phyloP scores from a whole-genome alignment of 768 basidiomycete species.

The Boletus rubropictus region DNA sequence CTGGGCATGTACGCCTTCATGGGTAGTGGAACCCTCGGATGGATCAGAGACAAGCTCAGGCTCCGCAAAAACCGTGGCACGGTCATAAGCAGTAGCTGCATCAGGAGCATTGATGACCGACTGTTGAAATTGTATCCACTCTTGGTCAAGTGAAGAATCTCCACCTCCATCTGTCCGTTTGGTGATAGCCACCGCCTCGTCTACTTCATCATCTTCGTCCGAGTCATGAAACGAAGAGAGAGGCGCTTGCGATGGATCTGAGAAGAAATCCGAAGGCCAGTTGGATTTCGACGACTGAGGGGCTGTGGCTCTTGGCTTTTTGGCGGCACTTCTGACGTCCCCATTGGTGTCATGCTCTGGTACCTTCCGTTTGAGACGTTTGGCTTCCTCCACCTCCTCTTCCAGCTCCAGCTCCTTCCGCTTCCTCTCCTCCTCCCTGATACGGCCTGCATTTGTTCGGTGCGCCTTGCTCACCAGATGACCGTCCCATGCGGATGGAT shows the following conservation, averaged over 20 bases:
- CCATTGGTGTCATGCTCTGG: conserved; percentile 23
- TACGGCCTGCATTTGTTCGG: conserved; percentile 55
- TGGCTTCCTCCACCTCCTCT: conserved; percentile 30
- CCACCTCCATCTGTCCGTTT: background rate
- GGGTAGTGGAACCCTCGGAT: conserved; percentile 45
- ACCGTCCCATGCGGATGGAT: conserved; percentile 81
- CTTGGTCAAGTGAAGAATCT: conserved; percentile 49
- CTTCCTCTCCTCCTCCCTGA: conserved; percentile 50
- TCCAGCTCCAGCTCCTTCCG: conserved; percentile 32
- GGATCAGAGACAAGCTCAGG: conserved; percentile 48
- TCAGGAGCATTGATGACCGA: conserved; percentile 46
- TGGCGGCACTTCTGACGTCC: conserved; percentile 22
- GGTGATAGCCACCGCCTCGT: conserved; percentile 2
- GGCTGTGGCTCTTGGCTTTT: conserved; percentile 27
- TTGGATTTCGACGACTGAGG: conserved; percentile 10
- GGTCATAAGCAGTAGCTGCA: conserved; percentile 49
- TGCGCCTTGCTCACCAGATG: conserved; percentile 80
- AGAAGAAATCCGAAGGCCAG: conserved; percentile 74
- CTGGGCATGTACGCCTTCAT: conserved; percentile 23
- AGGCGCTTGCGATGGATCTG: conserved; percentile 58
- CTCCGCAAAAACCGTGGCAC: conserved; percentile 68
- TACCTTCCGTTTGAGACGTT: conserved; percentile 32
- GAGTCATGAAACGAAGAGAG: conserved; percentile 32
- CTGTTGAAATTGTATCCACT: conserved; percentile 70
- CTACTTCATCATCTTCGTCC: conserved; percentile 39